These are phyloP conservation scores for Colletotrichum scovillei DNA, from an alignment of 2,329 filamentous ascomycete species.

Conservation along the genomic window DNA sequence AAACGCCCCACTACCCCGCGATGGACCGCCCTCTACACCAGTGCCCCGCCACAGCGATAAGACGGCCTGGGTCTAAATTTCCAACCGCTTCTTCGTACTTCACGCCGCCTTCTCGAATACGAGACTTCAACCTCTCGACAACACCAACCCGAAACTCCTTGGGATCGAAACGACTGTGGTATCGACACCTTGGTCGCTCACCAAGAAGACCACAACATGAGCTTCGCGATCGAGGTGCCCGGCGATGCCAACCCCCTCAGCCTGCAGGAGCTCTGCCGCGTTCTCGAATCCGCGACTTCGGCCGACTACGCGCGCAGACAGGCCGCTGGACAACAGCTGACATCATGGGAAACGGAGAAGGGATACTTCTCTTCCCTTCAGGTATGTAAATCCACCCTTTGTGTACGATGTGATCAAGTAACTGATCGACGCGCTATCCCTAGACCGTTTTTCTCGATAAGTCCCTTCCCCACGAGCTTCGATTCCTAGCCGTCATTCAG, in stretches of 20 bases:
- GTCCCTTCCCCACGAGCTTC: constrained; percentile 79
- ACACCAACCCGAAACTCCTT: background rate
- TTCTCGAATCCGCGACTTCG: constrained; percentile 72
- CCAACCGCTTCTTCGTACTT: constrained; percentile 20
- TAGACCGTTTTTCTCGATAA: constrained; percentile 86
- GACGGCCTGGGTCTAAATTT: constrained; percentile 24
- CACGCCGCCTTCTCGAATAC: constrained; percentile 17
- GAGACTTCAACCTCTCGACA: background rate
- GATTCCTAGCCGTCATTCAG: constrained; percentile 92
- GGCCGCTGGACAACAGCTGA: constrained; percentile 76
- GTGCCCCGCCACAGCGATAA: constrained; percentile 32
- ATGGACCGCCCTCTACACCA: constrained; percentile 19
- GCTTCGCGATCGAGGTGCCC: constrained; percentile 79
- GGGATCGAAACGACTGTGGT: constrained; percentile 13
- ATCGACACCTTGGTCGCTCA: constrained; percentile 26
- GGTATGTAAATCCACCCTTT: constrained; percentile 53
- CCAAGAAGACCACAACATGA: constrained; percentile 60
- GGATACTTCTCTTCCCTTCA: constrained; percentile 78
- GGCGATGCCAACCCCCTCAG: constrained; percentile 82
- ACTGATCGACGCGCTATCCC: constrained; percentile 16
- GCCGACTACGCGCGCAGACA: constrained; percentile 72
- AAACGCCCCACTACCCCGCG: constrained; percentile 35
- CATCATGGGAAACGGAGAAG: constrained; percentile 74
- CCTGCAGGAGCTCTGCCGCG: constrained; percentile 71
- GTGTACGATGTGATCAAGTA: background rate